Percentiles rank a stretch among this genome's conserved stretches.
Evolutionary conservation across 2,329 filamentous ascomycete genomes (phyloP).

Genomic region (Pseudogymnoascus sp.): DNA sequence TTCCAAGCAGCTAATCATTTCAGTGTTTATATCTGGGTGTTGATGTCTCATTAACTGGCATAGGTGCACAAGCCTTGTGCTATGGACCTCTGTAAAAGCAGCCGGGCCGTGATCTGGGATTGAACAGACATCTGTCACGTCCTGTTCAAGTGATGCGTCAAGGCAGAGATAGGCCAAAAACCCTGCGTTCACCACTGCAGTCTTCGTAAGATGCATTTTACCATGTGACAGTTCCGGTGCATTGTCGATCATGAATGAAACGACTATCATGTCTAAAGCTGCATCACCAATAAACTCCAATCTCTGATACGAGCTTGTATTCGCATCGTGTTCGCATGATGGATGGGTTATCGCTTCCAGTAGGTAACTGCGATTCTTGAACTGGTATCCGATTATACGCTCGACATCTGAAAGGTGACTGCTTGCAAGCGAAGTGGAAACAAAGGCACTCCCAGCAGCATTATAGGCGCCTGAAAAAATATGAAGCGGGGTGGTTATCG

Average conservation of each 20-base stretch:
- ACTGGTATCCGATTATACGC: constrained; percentile 60
- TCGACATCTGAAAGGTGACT: constrained; percentile 40
- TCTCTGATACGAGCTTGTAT: constrained; percentile 53
- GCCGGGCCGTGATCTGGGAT: background rate
- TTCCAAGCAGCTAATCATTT: background rate
- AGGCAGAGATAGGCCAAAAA: constrained; percentile 73
- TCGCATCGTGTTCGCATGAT: constrained; percentile 43
- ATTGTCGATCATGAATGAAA: constrained; percentile 44
- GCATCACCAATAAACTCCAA: constrained; percentile 86
- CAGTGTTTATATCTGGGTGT: constrained; percentile 35
- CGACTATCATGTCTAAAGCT: constrained; percentile 70
- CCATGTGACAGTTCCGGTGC: constrained; percentile 41
- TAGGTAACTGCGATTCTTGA: constrained; percentile 59
- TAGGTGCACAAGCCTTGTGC: constrained; percentile 37
- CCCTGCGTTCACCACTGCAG: constrained; percentile 69
- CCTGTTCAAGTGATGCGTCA: constrained; percentile 37
- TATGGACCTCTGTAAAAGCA: constrained; percentile 9
- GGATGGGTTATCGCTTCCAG: constrained; percentile 75
- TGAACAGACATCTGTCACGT: constrained; percentile 15
- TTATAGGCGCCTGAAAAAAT: background rate
- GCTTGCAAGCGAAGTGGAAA: background rate
- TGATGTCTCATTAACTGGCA: constrained; percentile 64
- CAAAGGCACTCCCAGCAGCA: background rate
- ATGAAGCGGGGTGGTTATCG: background rate
- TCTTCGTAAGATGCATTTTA: constrained; percentile 69